Evolutionary conservation across 768 basidiomycete species (phyloP).

Genomic region (Rhizopogon rudus): DNA sequence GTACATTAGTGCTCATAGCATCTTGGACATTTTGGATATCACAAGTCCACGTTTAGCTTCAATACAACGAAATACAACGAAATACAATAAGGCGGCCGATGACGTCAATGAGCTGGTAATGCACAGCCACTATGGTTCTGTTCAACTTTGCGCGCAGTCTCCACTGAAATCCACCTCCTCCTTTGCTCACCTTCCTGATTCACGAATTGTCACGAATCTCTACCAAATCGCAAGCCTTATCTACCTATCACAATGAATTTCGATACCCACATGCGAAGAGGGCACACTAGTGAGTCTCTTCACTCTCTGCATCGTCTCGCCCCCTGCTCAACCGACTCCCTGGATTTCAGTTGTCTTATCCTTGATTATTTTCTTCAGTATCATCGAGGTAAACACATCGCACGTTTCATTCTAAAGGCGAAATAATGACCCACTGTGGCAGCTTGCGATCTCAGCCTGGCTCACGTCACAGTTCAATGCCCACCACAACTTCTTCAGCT

Average conservation of each 20-base stretch:
- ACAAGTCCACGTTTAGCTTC: neutral
- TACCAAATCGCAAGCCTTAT: conserved; percentile 5
- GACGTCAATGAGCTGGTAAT: conserved; percentile 10
- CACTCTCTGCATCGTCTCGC: neutral
- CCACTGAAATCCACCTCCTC: conserved; percentile 1
- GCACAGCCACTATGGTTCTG: conserved; percentile 19
- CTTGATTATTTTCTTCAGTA: conserved; percentile 50
- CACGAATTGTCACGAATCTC: conserved; percentile 19
- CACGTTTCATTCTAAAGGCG: neutral
- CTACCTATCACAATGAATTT: conserved; percentile 27
- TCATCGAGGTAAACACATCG: conserved; percentile 51
- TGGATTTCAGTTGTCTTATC: conserved; percentile 45
- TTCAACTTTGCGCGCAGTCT: conserved; percentile 17
- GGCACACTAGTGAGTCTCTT: conserved; percentile 47
- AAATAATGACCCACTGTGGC: neutral
- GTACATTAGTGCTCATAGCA: conserved; percentile 14
- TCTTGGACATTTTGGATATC: conserved; percentile 3
- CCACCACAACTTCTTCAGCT: conserved; percentile 45
- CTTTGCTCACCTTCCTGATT: conserved; percentile 17
- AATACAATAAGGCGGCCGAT: conserved; percentile 1
- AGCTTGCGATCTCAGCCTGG: conserved; percentile 74
- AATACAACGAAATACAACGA: neutral
- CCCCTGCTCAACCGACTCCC: neutral
- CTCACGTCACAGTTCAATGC: conserved; percentile 57
- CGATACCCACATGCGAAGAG: conserved; percentile 41